Percentiles rank a stretch among this genome's conserved stretches.
These are phyloP conservation scores for Thelonectria discophora DNA, from an alignment of 2,329 filamentous ascomycete genomes.

Conservation along the genomic window DNA sequence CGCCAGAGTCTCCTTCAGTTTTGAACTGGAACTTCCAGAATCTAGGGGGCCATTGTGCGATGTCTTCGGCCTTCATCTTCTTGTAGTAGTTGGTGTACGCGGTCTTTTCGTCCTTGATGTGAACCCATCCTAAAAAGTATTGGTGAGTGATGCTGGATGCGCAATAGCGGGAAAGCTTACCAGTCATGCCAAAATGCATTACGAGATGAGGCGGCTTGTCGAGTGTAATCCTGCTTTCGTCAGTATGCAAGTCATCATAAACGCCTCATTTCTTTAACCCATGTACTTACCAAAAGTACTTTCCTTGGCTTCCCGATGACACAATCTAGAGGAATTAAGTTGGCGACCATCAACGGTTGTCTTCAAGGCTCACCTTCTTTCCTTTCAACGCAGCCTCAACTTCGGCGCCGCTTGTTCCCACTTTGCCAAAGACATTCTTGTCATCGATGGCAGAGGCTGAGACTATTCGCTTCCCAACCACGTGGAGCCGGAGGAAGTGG, in stretches of 20 bases:
- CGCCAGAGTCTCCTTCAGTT: slow-evolving; percentile 61
- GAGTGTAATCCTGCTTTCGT: slow-evolving; percentile 57
- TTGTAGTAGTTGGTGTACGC: slow-evolving; percentile 86
- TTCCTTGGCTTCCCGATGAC: slow-evolving; percentile 84
- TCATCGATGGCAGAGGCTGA: slow-evolving; percentile 80
- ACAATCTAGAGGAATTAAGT: slow-evolving; percentile 53
- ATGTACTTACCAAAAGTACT: slow-evolving; percentile 89
- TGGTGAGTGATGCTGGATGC: slow-evolving; percentile 7
- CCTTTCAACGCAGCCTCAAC: slow-evolving; percentile 79
- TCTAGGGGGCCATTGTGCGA: slow-evolving; percentile 82
- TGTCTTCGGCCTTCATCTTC: slow-evolving; percentile 67
- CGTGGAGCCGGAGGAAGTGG: slow-evolving; percentile 81
- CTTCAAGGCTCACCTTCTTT: slow-evolving; percentile 61
- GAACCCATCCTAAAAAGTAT: slow-evolving; percentile 73
- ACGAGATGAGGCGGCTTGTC: slow-evolving; percentile 85
- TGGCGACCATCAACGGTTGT: neutral
- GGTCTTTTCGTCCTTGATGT: slow-evolving; percentile 81
- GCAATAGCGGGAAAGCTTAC: slow-evolving; percentile 42
- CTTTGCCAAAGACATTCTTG: slow-evolving; percentile 88
- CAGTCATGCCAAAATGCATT: slow-evolving; percentile 85
- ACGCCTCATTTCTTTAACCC: too few relatives aligned
- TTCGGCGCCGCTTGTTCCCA: slow-evolving; percentile 77
- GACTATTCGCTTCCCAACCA: slow-evolving; percentile 84
- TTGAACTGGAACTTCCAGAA: slow-evolving; percentile 88
- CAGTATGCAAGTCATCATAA: neutral